Evolutionary conservation across 208 protist species (phyloP).

Genomic region (Phytomonas francai): DNA sequence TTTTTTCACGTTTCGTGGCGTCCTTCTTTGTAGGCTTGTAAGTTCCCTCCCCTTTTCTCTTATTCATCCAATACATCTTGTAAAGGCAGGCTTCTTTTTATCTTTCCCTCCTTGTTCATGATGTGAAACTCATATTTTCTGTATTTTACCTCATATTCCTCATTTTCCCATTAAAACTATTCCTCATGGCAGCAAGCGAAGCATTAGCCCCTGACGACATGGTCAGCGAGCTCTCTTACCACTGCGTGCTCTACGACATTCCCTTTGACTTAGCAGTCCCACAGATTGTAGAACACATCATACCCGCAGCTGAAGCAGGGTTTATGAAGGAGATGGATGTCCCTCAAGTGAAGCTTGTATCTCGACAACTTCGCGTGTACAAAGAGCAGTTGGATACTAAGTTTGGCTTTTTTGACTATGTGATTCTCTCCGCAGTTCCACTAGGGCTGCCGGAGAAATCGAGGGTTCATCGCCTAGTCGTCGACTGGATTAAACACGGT

Average conservation of each 20-base stretch:
- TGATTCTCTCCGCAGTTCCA: constrained; percentile 23
- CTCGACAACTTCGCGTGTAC: constrained; percentile 68
- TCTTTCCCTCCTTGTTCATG: not conserved
- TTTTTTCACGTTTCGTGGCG: not conserved
- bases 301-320: constrained; percentile 23
- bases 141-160: too few species aligned
- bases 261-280: constrained; percentile 29
- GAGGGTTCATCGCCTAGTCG: constrained; percentile 26
- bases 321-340: constrained; percentile 25
- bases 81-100: not conserved
- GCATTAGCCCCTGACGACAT: constrained; percentile 18
- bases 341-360: constrained; percentile 39
- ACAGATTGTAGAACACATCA: constrained; percentile 33
- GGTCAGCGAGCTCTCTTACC: constrained; percentile 49
- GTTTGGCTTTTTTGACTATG: constrained; percentile 71
- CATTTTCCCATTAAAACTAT: too few species aligned
- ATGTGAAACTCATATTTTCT: not conserved
- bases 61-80: not conserved
- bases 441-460: constrained; percentile 8
- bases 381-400: constrained; percentile 68
- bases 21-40: not conserved
- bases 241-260: constrained; percentile 46
- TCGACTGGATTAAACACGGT: constrained; percentile 41
- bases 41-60: too few species aligned
- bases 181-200: not conserved